Evolutionary conservation across 1,284 basidiomycete species (phyloP), one percentile per base, ranked within the genome.

Genomic region (Cerioporus squamosus): DNA sequence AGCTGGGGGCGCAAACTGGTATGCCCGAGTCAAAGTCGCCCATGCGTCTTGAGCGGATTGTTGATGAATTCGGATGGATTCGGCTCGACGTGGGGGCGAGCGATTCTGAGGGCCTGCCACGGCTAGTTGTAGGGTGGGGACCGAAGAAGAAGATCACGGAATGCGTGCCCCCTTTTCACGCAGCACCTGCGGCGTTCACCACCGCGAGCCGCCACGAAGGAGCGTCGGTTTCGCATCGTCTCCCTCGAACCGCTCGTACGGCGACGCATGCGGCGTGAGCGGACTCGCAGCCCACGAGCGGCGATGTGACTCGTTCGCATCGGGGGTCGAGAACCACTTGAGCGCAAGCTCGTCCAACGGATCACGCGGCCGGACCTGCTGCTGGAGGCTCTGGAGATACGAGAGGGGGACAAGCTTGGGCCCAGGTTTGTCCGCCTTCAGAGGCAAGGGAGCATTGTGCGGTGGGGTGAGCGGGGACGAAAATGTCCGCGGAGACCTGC

Each of bases 381-480:
- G 45, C 39, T 67, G 57, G 10, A 69, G 53, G 17, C 62, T 66
- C 53, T 70, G 68, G 22, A 73, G 67, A 33, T 68, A 68, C n/a
- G 62, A 48, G 20, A 73, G 68, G 18, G 72, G 72, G 9, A 73
- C 72, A 12, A 73, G 69, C 47, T 66, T 59, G 24, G 68, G 67
- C 22, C 55, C 48, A 23, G 55, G 39, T 43, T 44, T 26, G 31
- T 33, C 46, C 24, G 52, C 55, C 47, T 60, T 54, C 15, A 65
- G 53, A 33, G 62, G 60, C 17, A 62, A 49, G 24, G 64, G 50
- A 49, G 53, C 44, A 42, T 62, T 59, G 44, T 60, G 59, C 23
- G 66, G 65, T 22, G 66, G 66, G 36, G 64, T 66, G 45, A 63
- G 56, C 12, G 65, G 66, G 36, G 64, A 65, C 9, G 64, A 64